Evolutionary conservation across 495 filamentous ascomycete species (phyloP).

Genomic region (Oleoguttula mirabilis): DNA sequence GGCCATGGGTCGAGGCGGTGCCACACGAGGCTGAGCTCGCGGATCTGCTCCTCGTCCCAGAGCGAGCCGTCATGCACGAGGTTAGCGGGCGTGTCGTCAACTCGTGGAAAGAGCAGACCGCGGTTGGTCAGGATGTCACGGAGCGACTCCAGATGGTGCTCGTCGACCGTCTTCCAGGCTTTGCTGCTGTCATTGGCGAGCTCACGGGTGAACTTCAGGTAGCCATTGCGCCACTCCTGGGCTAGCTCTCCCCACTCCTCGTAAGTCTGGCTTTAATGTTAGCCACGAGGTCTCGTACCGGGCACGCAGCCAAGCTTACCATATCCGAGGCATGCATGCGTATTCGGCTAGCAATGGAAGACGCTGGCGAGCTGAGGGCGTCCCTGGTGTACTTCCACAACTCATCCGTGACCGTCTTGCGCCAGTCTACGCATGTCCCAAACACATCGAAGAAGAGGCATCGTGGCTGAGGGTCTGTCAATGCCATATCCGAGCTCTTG

Average conservation of each 20-base stretch:
- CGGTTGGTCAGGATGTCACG: constrained; percentile 31
- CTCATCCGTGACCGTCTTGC: constrained; percentile 43
- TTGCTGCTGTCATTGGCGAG: constrained; percentile 34
- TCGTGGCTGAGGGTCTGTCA: constrained; percentile 26
- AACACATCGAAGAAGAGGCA: constrained; percentile 58
- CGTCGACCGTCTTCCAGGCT: constrained; percentile 38
- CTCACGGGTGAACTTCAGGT: constrained; percentile 45
- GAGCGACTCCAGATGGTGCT: constrained; percentile 55
- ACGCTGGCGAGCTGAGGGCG: constrained; percentile 34
- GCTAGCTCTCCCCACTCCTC: constrained; percentile 35
- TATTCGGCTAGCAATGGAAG: constrained; percentile 35
- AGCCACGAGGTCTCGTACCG: not conserved
- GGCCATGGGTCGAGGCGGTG: constrained; percentile 59
- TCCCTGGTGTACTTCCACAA: constrained; percentile 33
- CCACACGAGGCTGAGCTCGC: constrained; percentile 50
- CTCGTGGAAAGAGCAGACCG: constrained; percentile 14
- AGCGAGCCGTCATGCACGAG: constrained; percentile 36
- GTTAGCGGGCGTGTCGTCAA: constrained; percentile 5
- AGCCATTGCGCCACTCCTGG: constrained; percentile 55
- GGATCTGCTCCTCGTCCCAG: constrained; percentile 46
- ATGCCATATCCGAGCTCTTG: not conserved
- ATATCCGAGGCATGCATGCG: constrained; percentile 39
- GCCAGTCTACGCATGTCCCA: constrained; percentile 68
- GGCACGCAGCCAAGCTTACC: constrained; percentile 42
- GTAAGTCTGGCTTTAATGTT: constrained; percentile 8